A percentile compares a stretch with the other conserved stretches of the same genome.
Conservation (phyloP, 1,284 basidiomycete species). For the Puccinia horiana region DNA sequence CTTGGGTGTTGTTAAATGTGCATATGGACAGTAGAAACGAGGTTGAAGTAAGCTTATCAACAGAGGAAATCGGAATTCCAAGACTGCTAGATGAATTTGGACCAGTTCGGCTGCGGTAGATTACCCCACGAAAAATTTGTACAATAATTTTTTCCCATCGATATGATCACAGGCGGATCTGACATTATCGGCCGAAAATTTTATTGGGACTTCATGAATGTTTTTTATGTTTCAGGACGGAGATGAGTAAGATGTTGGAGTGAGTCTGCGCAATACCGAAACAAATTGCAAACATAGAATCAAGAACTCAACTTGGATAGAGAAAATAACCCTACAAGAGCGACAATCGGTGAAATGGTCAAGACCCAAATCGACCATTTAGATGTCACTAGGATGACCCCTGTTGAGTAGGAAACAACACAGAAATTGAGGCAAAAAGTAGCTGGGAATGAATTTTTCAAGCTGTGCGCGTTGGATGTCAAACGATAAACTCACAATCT, state of each 20-base stretch:
- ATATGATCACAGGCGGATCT: not conserved
- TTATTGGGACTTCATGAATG: not conserved
- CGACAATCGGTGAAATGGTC: constrained; percentile 22
- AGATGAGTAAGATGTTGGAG: not conserved
- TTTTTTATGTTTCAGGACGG: not conserved
- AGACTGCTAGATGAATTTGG: too few species aligned
- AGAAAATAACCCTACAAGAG: constrained; percentile 33
- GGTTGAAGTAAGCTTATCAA: not conserved
- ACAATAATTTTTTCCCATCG: not conserved
- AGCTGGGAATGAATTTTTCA: not conserved
- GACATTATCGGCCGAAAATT: constrained; percentile 12
- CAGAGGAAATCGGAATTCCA: not conserved
- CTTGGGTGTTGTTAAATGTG: not conserved
- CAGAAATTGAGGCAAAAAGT: not conserved
- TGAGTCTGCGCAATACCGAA: not conserved
- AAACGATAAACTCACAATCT: constrained; percentile 34
- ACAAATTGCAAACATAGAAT: not conserved
- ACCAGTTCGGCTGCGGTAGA: too few species aligned
- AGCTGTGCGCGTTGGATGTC: not conserved
- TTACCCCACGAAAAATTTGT: not conserved
- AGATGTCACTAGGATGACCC: constrained; percentile 6
- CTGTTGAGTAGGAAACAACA: not conserved
- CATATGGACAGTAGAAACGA: not conserved
- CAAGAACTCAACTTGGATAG: constrained; percentile 28
- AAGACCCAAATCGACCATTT: constrained; percentile 36